phyloP scores from a whole-genome alignment of 192 early-diverging fungal species.

The Geranomyces michiganensis region DNA sequence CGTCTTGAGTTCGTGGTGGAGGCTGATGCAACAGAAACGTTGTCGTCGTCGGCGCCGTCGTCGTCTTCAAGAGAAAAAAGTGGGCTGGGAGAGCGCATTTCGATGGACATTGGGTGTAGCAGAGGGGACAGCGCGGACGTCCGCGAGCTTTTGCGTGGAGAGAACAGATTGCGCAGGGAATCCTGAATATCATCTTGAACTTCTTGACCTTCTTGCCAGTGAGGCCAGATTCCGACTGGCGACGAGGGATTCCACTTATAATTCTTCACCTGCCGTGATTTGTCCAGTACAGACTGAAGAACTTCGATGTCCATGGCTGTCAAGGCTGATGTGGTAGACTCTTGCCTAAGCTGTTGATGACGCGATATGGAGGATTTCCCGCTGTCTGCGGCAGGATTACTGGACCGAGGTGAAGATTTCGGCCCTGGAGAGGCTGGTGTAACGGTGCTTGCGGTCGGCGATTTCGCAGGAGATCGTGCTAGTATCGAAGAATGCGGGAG shows the following conservation, averaged over 20 bases:
- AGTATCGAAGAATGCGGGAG: conserved; percentile 2
- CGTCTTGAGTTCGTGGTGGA: conserved; percentile 37
- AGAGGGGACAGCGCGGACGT: conserved; percentile 27
- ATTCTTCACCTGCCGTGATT: conserved; percentile 49
- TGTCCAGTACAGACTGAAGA: conserved; percentile 32
- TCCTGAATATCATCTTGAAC: conserved; percentile 7
- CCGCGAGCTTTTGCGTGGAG: conserved; percentile 22
- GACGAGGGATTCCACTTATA: conserved; percentile 39
- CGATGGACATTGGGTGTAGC: conserved; percentile 10
- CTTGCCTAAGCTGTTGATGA: conserved; percentile 16
- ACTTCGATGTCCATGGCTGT: conserved; percentile 29
- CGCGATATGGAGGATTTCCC: not conserved
- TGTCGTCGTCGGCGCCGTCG: conserved; percentile 38
- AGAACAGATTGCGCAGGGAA: conserved; percentile 9
- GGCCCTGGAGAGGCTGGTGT: not conserved
- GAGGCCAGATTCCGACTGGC: conserved; percentile 47
- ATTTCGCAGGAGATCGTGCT: not conserved
- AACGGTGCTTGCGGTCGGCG: not conserved
- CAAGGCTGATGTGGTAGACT: not conserved
- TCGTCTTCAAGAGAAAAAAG: conserved; percentile 47
- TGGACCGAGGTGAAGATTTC: not conserved
- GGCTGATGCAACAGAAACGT: conserved; percentile 21
- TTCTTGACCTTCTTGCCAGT: conserved; percentile 43
- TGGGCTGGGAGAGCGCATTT: conserved; percentile 46
- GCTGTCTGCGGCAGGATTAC: not conserved